Percentiles rank a stretch among this genome's conserved stretches.
Conservation (phyloP, 2,329 filamentous ascomycete species). For the Waltergamsia citrina region DNA sequence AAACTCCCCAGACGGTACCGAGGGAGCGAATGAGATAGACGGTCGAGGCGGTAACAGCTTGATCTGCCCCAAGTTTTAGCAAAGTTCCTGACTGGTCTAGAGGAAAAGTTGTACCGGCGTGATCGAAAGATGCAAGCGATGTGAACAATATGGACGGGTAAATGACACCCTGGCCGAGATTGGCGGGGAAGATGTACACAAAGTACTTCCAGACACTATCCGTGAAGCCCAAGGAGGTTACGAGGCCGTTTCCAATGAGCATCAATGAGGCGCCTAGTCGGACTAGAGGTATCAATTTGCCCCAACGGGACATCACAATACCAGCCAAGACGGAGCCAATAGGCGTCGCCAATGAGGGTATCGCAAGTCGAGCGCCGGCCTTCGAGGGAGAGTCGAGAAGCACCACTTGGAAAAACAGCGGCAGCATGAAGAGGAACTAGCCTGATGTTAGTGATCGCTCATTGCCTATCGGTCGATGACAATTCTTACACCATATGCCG, state of each 20-base stretch:
- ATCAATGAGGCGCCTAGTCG: slow-evolving; percentile 40
- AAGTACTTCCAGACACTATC: slow-evolving; percentile 46
- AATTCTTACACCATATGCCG: slow-evolving; percentile 47
- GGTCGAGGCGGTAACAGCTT: slow-evolving; percentile 52
- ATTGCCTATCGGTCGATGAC: neutral
- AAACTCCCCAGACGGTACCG: slow-evolving; percentile 56
- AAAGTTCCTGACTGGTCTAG: slow-evolving; percentile 1
- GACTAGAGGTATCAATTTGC: slow-evolving; percentile 40
- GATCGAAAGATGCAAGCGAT: slow-evolving; percentile 52
- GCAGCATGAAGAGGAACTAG: slow-evolving; percentile 58
- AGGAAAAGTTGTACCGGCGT: slow-evolving; percentile 34
- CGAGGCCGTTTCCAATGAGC: slow-evolving; percentile 41
- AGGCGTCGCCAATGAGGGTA: slow-evolving; percentile 51
- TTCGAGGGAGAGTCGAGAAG: slow-evolving; percentile 52
- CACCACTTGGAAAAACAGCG: slow-evolving; percentile 61
- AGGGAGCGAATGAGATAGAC: slow-evolving; percentile 56
- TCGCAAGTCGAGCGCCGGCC: slow-evolving; percentile 54
- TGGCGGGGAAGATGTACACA: slow-evolving; percentile 46
- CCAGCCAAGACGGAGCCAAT: slow-evolving; percentile 47
- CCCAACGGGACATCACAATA: slow-evolving; percentile 47
- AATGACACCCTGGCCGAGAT: slow-evolving; percentile 49
- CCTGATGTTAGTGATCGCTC: slow-evolving; percentile 3
- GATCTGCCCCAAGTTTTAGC: slow-evolving; percentile 35
- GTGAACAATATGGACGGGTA: slow-evolving; percentile 52
- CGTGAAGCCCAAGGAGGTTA: slow-evolving; percentile 36